A percentile compares a stretch with the other conserved stretches of the same genome.
These are phyloP conservation scores for Solanum peruvianum DNA, from an alignment of 257 asterid species.

Conservation along the genomic window DNA sequence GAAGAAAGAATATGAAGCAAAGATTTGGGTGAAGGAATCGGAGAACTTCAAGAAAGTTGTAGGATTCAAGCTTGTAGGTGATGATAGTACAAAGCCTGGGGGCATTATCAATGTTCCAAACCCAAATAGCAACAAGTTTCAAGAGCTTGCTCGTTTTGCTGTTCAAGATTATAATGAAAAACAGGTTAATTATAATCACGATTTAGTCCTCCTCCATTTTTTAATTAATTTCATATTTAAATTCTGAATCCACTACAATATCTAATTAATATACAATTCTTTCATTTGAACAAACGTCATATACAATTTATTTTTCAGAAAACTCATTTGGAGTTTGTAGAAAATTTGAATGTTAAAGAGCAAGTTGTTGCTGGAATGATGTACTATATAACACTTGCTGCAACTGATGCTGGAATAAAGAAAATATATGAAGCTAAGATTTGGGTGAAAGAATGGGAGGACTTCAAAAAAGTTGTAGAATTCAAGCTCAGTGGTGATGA, in stretches of 20 bases:
- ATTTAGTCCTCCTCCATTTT: no score
- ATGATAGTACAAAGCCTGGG: not conserved
- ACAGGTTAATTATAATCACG: not conserved
- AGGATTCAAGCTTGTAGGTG: not conserved
- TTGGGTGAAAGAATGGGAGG: slow-evolving; percentile 1
- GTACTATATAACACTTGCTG: not conserved
- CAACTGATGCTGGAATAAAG: not conserved
- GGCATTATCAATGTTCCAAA: not conserved
- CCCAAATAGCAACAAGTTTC: not conserved
- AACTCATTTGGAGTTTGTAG: not conserved
- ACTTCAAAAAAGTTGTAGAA: not conserved
- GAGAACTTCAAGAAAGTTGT: not conserved
- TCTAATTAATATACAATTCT: no score
- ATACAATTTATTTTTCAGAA: not conserved
- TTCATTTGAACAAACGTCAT: no score
- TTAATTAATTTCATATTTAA: no score
- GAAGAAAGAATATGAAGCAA: not conserved
- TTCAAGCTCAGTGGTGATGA: not conserved
- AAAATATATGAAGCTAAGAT: not conserved
- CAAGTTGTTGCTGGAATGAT: not conserved
- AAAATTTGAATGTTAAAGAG: not conserved
- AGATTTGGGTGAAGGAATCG: not conserved
- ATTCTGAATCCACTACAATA: no score
- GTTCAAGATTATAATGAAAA: not conserved
- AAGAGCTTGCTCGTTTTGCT: slow-evolving; percentile 2